Evolutionary conservation across 805 yeast genomes (phyloP), one percentile per base, ranked within the genome.

Genomic region (Sugiyamaella chiloensis): DNA sequence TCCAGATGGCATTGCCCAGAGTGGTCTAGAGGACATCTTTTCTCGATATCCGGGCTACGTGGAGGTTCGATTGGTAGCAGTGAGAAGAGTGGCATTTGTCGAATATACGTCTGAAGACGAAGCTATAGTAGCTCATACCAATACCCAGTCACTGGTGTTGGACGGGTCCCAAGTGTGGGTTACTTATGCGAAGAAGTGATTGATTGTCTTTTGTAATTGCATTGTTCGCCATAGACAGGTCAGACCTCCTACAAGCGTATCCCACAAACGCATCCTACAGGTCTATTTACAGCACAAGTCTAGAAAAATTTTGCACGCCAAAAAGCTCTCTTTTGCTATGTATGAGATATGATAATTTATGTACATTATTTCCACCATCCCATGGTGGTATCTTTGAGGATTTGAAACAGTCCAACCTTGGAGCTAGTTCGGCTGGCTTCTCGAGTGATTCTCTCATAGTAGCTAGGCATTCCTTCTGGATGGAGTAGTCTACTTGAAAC

Each of bases 401-500:
- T 95, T 32, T 79, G 68, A 45, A 76, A 63, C 44, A 83, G 64
- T n/a, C 63, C 48, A 12, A 78, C 75, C 65, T 86, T 95, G 63
- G 78, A 82, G 59, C 76, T 75, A 58, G 82, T 81, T 20, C 91
- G 90, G 50, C 75, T 72, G 35, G 89, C 75, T 62, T 87, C 95
- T 23, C 75, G 72, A 66, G 83, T 55, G 45, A 89, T 72, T 59
- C 93, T 75, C 34, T 73, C 76, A 60, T 89, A 89, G 61, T 89
- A 89, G 40, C 74, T 65, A 2, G 95, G 88, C 65, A 87, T 86
- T 1, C 96, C 96, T 59, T 83, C 81, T n/a, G 97, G 97, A 55
- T 66, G 72, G 58, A 79, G 66, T 54, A 89, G 66, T 61, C 84
- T 84, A 37, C 80, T 84, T 47, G 59, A 44, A 2, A 61, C 53